These are phyloP conservation scores for Ogataea ganodermae DNA, from an alignment of 805 yeast species.

Conservation along the genomic window DNA sequence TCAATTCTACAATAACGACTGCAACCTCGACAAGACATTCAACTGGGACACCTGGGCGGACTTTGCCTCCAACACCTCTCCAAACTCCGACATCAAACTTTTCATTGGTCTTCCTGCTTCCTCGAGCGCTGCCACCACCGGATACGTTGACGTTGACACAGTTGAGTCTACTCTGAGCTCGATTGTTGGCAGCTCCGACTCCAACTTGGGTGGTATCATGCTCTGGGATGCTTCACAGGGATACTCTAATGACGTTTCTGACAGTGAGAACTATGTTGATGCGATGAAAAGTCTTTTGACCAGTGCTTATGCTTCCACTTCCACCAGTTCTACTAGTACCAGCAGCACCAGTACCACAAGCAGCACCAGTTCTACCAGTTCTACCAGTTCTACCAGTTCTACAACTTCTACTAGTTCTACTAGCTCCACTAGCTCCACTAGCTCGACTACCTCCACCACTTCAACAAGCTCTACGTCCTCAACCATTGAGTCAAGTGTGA, in stretches of 20 bases:
- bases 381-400: slow-evolving; percentile 15
- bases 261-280: slow-evolving; percentile 40
- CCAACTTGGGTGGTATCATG: slow-evolving; percentile 70
- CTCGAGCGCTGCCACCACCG: slow-evolving; percentile 53
- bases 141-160: slow-evolving; percentile 52
- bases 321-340: slow-evolving; percentile 15
- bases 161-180: slow-evolving; percentile 33
- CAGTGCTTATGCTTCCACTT: slow-evolving; percentile 14
- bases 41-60: slow-evolving; percentile 70
- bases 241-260: slow-evolving; percentile 46
- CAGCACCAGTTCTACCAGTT: slow-evolving; percentile 13
- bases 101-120: slow-evolving; percentile 73
- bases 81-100: slow-evolving; percentile 68
- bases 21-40: slow-evolving; percentile 57
- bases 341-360: slow-evolving; percentile 12
- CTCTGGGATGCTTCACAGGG: slow-evolving; percentile 83
- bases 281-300: slow-evolving; percentile 31
- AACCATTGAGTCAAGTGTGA: not conserved
- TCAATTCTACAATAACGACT: slow-evolving; percentile 88
- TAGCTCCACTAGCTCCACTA: slow-evolving; percentile 7
- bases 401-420: slow-evolving; percentile 12
- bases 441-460: not conserved
- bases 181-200: slow-evolving; percentile 21
- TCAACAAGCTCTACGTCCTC: slow-evolving; percentile 14
- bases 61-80: slow-evolving; percentile 58